These are phyloP conservation scores for rapeseed (Brassica napus) DNA, from an alignment of 345 rosid genomes.

Conservation along the genomic window Da-Ae NC_063452.1:15493001-15493500, in stretches of 20 bases:
- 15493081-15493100: no score
- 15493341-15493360: background rate
- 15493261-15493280: no score
- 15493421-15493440: background rate
- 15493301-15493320: no score
- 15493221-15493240: no score
- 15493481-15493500: background rate
- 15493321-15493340: background rate
- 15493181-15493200: no score
- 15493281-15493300: no score
- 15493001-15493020: conserved; percentile 5
- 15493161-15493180: no score
- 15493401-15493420: background rate
- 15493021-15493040: conserved; percentile 12
- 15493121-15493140: no score
- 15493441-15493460: conserved; percentile 10
- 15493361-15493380: background rate
- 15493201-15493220: no score
- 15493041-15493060: conserved; percentile 13
- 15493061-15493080: background rate
- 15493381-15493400: background rate
- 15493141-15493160: no score
- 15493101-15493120: no score
- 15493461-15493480: conserved; percentile 29
- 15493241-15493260: no score